Percentiles rank a stretch among this genome's conserved stretches.
Conservation (phyloP, 495 filamentous ascomycete species). For the Aspergillus carlsbadensis region DNA sequence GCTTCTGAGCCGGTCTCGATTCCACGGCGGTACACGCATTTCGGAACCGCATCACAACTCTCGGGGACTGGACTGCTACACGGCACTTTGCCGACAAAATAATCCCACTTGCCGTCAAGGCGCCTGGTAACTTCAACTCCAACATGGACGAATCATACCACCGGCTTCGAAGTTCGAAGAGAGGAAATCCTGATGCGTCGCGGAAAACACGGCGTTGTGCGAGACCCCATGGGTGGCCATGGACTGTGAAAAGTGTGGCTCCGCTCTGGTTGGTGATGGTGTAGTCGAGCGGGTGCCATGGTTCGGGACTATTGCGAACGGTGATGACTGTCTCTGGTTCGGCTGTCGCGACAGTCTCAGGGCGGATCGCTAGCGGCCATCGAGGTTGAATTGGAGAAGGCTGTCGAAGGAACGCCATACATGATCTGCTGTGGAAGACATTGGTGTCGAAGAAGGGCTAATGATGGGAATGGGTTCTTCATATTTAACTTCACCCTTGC, state of each 20-base stretch:
- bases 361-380: slow-evolving; percentile 17
- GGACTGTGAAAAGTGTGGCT: slow-evolving; percentile 10
- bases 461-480: background rate
- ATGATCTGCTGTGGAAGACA: background rate
- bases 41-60: slow-evolving; percentile 12
- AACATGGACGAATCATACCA: slow-evolving; percentile 19
- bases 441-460: background rate
- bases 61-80: slow-evolving; percentile 13
- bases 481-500: background rate
- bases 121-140: slow-evolving; percentile 17
- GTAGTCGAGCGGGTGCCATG: slow-evolving; percentile 24
- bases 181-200: slow-evolving; percentile 16
- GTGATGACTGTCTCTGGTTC: slow-evolving; percentile 5
- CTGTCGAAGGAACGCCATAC: slow-evolving; percentile 6
- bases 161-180: slow-evolving; percentile 17
- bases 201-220: slow-evolving; percentile 16
- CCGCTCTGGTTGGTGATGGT: slow-evolving; percentile 7
- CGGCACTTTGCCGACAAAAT: slow-evolving; percentile 16
- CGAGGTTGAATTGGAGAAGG: slow-evolving; percentile 6
- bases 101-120: background rate
- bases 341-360: slow-evolving; percentile 8
- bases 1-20: background rate
- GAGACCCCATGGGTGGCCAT: slow-evolving; percentile 17
- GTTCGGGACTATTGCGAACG: slow-evolving; percentile 16
- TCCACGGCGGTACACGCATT: slow-evolving; percentile 3